phyloP scores from a whole-genome alignment of 768 basidiomycete species.

The Leccinum ochraceum region DNA sequence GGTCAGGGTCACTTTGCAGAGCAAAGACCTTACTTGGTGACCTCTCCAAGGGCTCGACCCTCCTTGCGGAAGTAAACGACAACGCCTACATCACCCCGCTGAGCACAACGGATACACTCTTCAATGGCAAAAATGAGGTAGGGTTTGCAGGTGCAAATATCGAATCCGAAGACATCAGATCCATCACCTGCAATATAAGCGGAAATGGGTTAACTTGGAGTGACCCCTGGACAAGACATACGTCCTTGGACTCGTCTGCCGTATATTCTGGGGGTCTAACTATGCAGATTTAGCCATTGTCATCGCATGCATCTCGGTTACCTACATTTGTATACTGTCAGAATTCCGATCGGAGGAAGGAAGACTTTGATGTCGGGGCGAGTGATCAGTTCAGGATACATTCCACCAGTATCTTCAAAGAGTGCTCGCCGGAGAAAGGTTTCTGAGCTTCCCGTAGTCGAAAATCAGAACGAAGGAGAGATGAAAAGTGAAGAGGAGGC shows the following conservation, averaged over 20 bases:
- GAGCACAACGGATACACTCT: slow-evolving; percentile 84
- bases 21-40: slow-evolving; percentile 69
- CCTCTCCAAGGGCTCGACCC: slow-evolving; percentile 90
- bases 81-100: slow-evolving; percentile 86
- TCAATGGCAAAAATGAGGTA: slow-evolving; percentile 92
- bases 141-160: slow-evolving; percentile 91
- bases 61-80: slow-evolving; percentile 96
- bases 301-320: slow-evolving; percentile 17
- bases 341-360: slow-evolving; percentile 89
- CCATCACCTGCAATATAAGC: slow-evolving; percentile 66
- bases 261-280: slow-evolving; percentile 84
- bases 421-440: slow-evolving; percentile 82
- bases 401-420: slow-evolving; percentile 95
- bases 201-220: neutral
- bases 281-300: slow-evolving; percentile 29
- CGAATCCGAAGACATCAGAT: slow-evolving; percentile 94
- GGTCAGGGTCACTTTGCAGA: neutral
- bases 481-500: slow-evolving; percentile 27
- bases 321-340: slow-evolving; percentile 90
- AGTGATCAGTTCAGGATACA: slow-evolving; percentile 95
- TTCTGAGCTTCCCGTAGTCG: slow-evolving; percentile 59
- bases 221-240: slow-evolving; percentile 31
- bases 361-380: slow-evolving; percentile 95
- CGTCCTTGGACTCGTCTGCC: slow-evolving; percentile 80
- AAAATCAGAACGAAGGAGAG: slow-evolving; percentile 1